Evolutionary conservation across 106 monocot genomes (phyloP), one percentile per base, ranked within the genome.

Genomic region (Chionographis japonica): DNA sequence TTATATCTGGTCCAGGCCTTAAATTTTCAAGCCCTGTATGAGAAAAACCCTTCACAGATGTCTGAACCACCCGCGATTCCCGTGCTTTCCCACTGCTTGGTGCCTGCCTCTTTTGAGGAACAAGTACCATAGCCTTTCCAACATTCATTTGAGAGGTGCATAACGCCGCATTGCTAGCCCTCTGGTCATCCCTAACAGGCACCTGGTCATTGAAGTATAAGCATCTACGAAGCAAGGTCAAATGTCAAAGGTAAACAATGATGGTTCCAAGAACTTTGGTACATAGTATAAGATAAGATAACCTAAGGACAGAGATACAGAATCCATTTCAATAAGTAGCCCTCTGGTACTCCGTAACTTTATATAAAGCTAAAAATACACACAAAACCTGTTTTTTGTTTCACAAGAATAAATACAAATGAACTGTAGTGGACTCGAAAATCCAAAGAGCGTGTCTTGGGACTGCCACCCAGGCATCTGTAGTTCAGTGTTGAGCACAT

Each of bases 1-100:
- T 76, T 50, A 65, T 62, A 42, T 76, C 73, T 36, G 75, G 63
- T 58, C 57, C 71, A 62, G 56, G 37, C 59, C 70, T 68, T n/a
- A 72, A 51, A 58, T 12, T 35, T 9, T 36, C 70, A 73, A 9
- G n/a, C 3, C 50, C 65, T 38, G 62, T 55, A 35, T 41, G 64
- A 6, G 40, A 12, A 57, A 53, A 56, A 58, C 14, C 53, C 37
- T 65, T 62, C 38, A 61, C 68, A 2, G 65, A 50, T 55, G 36
- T 37, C 53, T 53, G 51, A n/a, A 63, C 51, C 17, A 51, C 19
- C 62, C 55, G 67, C 15, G 61, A 40, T 50, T 42, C 63, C 71
- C 56, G 54, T 51, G 40, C 68, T 71, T 70, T 78, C 12, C 67
- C 58, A n/a, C 13, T 19, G 40, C 11, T 74, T 49, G 50, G 10